phyloP scores from a whole-genome alignment of 2,329 filamentous ascomycete species.

The Arthroderma sp. region DNA sequence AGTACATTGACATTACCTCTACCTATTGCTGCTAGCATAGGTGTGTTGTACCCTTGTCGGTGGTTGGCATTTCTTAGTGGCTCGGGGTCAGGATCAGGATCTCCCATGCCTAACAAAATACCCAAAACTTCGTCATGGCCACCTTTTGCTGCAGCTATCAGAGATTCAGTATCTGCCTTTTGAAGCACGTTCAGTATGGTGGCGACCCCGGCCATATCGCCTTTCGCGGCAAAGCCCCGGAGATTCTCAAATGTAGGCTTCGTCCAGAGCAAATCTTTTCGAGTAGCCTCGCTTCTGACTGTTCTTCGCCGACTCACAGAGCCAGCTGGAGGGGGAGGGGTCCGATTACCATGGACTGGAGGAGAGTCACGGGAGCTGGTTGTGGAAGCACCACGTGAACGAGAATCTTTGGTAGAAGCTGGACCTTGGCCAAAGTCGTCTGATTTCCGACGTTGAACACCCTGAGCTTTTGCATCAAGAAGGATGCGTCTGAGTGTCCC shows the following conservation, averaged over 20 bases:
- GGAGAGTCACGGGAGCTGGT: constrained; percentile 34
- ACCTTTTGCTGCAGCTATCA: constrained; percentile 82
- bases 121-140: constrained; percentile 82
- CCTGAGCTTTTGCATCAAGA: constrained; percentile 48
- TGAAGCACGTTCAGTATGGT: constrained; percentile 37
- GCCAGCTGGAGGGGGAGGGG: constrained; percentile 20
- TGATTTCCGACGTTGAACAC: constrained; percentile 32
- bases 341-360: constrained; percentile 24
- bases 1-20: constrained; percentile 77
- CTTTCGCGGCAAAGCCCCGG: constrained; percentile 36
- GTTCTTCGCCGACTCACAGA: constrained; percentile 29
- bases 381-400: constrained; percentile 31
- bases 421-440: constrained; percentile 26
- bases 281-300: constrained; percentile 36
- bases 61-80: constrained; percentile 42
- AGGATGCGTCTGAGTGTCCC: constrained; percentile 62
- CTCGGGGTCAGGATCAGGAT: constrained; percentile 54
- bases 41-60: constrained; percentile 64
- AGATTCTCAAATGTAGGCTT: constrained; percentile 38
- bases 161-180: constrained; percentile 64
- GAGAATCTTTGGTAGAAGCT: constrained; percentile 20
- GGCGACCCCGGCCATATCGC: constrained; percentile 36
- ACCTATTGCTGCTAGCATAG: constrained; percentile 87
- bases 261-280: constrained; percentile 39
- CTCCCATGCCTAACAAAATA: constrained; percentile 56